Evolutionary conservation across 352 stramenopile genomes (phyloP).

Genomic region (Blastocystis sp.): DNA sequence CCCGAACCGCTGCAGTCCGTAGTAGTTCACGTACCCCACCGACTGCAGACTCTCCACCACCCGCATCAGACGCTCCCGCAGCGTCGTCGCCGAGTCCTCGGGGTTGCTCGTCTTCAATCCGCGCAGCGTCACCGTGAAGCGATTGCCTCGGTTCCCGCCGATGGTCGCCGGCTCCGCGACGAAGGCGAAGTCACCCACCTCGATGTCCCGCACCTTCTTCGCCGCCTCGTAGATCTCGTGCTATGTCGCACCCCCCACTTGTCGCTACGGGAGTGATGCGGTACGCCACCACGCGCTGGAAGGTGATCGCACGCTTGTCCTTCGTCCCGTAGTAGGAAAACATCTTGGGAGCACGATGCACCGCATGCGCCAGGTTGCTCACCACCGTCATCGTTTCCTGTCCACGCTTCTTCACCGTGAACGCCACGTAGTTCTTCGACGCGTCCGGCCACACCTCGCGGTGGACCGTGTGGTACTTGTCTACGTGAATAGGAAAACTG

Average conservation of each 20-base stretch:
- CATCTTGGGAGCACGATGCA: conserved; percentile 28
- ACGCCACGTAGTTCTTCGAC: conserved; percentile 43
- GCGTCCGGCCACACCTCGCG: neutral
- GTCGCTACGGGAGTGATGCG: conserved; percentile 11
- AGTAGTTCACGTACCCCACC: conserved; percentile 55
- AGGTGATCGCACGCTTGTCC: conserved; percentile 51
- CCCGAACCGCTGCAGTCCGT: conserved; percentile 51
- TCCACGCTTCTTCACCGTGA: conserved; percentile 26
- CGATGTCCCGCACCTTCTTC: neutral
- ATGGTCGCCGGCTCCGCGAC: neutral
- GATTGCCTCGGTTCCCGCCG: conserved; percentile 39
- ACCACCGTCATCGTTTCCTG: conserved; percentile 35
- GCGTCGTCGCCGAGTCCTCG: neutral
- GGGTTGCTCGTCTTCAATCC: neutral
- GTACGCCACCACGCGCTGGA: conserved; percentile 20
- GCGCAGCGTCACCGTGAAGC: conserved; percentile 23
- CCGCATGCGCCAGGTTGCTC: neutral
- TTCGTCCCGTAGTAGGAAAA: conserved; percentile 46
- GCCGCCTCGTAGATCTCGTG: neutral
- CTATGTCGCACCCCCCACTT: neutral
- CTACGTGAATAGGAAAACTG: neutral
- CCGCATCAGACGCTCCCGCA: neutral
- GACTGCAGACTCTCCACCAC: neutral
- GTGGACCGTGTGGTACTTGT: neutral
- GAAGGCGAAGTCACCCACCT: conserved; percentile 3